Evolutionary conservation across 2,329 filamentous ascomycete genomes (phyloP).

Genomic region (Diplodia intermedia): DNA sequence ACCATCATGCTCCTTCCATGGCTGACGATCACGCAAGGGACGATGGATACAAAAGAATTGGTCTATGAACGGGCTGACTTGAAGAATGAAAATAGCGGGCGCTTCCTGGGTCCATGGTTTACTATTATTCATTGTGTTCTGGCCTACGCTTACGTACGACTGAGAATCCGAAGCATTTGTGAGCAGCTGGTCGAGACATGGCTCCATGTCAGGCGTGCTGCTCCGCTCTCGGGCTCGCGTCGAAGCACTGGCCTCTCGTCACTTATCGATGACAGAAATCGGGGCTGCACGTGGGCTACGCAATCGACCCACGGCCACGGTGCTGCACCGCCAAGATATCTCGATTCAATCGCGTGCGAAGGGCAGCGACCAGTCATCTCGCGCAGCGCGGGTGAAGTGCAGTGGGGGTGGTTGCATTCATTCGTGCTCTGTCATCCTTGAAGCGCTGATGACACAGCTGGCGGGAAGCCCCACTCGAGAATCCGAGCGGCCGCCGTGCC

Average conservation of each 20-base stretch:
- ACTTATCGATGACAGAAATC: background rate
- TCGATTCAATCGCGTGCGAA: background rate
- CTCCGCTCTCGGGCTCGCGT: conserved; percentile 24
- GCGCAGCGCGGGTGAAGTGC: background rate
- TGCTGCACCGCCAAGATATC: background rate
- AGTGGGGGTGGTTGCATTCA: background rate
- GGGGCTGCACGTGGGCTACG: background rate
- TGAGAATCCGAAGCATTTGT: conserved; percentile 17
- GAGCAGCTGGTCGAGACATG: conserved; percentile 22
- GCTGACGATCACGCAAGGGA: conserved; percentile 21
- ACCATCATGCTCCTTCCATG: conserved; percentile 11
- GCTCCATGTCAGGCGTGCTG: conserved; percentile 27
- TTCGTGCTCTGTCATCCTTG: conserved; percentile 24
- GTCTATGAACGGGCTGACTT: background rate
- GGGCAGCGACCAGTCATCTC: background rate
- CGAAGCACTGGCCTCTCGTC: conserved; percentile 17
- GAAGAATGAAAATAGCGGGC: background rate
- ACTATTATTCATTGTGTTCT: conserved; percentile 6
- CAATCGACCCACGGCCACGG: background rate
- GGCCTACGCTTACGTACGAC: background rate
- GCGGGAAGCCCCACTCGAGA: conserved; percentile 17
- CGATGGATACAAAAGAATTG: conserved; percentile 21
- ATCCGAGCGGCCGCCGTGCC: conserved; percentile 22
- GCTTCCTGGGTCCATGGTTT: conserved; percentile 5
- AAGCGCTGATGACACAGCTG: conserved; percentile 24